Conservation (phyloP, 805 yeast genomes). For the Sugiyamaella boreocaroliniensis region DNA sequence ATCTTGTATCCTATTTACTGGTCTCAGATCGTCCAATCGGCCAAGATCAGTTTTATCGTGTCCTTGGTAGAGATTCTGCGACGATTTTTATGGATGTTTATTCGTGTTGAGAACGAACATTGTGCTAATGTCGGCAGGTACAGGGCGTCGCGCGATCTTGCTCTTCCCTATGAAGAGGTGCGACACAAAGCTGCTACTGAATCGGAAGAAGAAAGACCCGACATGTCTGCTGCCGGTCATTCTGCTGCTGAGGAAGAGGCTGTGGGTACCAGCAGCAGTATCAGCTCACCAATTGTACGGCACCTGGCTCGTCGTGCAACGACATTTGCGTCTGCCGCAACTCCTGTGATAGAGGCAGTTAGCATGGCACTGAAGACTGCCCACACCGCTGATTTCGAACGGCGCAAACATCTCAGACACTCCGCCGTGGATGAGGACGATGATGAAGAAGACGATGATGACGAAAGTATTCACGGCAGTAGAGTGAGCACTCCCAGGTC, state of each 20-base stretch:
- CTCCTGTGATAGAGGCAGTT: constrained; percentile 24
- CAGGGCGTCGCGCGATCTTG: constrained; percentile 81
- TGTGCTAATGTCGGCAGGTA: constrained; percentile 79
- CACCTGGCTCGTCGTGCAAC: background rate
- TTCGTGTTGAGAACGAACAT: constrained; percentile 96
- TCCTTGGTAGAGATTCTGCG: constrained; percentile 78
- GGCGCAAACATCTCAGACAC: constrained; percentile 17
- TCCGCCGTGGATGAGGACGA: constrained; percentile 18
- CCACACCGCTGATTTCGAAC: constrained; percentile 26
- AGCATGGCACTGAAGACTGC: constrained; percentile 19
- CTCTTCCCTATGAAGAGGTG: constrained; percentile 59
- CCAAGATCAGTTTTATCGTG: constrained; percentile 73
- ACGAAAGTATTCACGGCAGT: constrained; percentile 2
- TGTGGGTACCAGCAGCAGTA: background rate
- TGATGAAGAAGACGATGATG: constrained; percentile 29
- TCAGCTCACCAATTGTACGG: background rate
- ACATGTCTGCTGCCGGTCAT: background rate
- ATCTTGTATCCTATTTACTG: constrained; percentile 77
- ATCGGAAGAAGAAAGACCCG: background rate
- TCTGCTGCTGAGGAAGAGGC: constrained; percentile 2
- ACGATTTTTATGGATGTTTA: constrained; percentile 81
- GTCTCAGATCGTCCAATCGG: constrained; percentile 75
- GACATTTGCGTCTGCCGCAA: constrained; percentile 19
- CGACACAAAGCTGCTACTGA: background rate
- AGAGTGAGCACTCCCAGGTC: background rate